Conservation (phyloP, 495 filamentous ascomycete species). For the Pseudoneurospora amorphoporcata region DNA sequence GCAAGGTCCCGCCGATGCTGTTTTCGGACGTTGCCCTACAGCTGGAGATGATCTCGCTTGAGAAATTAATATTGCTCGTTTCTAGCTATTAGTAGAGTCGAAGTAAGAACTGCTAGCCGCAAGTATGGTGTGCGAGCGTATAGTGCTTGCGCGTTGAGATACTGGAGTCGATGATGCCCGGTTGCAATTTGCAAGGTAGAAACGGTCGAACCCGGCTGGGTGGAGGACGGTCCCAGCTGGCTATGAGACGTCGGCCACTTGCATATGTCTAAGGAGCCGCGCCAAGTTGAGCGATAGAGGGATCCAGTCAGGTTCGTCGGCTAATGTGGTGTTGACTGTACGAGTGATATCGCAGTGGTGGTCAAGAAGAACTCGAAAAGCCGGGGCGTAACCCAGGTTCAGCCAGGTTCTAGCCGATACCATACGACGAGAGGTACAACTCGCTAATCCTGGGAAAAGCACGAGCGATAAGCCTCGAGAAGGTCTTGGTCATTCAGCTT, state of each 20-base stretch:
- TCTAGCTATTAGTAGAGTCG: not conserved
- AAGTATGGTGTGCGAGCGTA: not conserved
- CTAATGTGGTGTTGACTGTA: constrained; percentile 5
- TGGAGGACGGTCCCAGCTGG: not conserved
- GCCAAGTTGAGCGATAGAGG: constrained; percentile 3
- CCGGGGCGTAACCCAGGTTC: not conserved
- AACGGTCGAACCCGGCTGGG: not conserved
- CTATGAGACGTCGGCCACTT: not conserved
- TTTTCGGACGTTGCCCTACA: constrained; percentile 26
- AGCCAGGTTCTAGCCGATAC: not conserved
- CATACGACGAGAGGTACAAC: not conserved
- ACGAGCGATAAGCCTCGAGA: not conserved
- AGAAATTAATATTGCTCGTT: constrained; percentile 1
- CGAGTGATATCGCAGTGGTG: not conserved
- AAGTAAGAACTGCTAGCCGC: not conserved
- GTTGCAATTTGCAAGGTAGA: not conserved
- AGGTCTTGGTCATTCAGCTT: not conserved
- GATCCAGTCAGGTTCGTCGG: constrained; percentile 1
- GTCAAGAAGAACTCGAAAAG: not conserved
- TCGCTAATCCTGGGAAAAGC: not conserved
- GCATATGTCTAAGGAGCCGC: constrained; percentile 4
- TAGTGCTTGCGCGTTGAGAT: not conserved
- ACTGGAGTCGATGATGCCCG: not conserved
- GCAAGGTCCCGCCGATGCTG: constrained; percentile 23
- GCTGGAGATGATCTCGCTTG: constrained; percentile 6